A percentile compares a stretch with the other conserved stretches of the same genome.
Conservation (phyloP, 2,329 filamentous ascomycete genomes). For the Cladosporium colombiae region DNA sequence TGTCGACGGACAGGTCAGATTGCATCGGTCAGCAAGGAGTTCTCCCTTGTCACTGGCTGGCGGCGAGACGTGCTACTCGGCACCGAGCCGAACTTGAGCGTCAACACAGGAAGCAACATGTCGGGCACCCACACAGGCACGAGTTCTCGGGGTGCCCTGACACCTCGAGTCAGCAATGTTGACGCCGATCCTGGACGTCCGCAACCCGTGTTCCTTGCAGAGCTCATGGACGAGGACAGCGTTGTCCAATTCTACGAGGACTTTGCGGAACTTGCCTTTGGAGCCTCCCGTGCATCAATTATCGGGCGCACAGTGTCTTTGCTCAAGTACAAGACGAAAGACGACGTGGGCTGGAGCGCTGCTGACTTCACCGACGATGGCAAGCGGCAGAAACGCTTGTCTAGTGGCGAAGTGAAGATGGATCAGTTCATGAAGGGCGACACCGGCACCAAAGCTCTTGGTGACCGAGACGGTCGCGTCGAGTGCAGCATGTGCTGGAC, state of each 20-base stretch:
- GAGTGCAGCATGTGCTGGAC: constrained; percentile 97
- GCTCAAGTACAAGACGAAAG: constrained; percentile 83
- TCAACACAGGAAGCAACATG: constrained; percentile 65
- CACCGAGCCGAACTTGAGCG: constrained; percentile 82
- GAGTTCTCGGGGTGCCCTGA: constrained; percentile 49
- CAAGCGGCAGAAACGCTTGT: constrained; percentile 31
- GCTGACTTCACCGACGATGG: constrained; percentile 50
- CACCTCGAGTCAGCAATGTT: constrained; percentile 42
- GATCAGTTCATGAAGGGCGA: constrained; percentile 56
- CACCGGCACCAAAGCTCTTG: constrained; percentile 77
- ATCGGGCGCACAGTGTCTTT: constrained; percentile 76
- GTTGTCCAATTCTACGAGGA: constrained; percentile 96
- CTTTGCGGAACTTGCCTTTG: constrained; percentile 88
- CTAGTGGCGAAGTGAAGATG: constrained; percentile 24
- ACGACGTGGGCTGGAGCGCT: constrained; percentile 47
- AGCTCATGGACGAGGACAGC: constrained; percentile 89
- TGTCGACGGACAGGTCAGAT: constrained; percentile 91
- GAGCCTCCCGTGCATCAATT: constrained; percentile 82
- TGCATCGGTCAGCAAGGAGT: constrained; percentile 94
- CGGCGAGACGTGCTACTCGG: constrained; percentile 85
- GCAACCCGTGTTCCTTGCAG: constrained; percentile 85
- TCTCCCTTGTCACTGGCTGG: constrained; percentile 94
- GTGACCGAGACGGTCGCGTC: constrained; percentile 81
- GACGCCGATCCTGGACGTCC: constrained; percentile 46
- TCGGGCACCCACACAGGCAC: constrained; percentile 45